Base-by-base conservation (phyloP, 2,329 filamentous ascomycete species). In the Colletotrichum phormii region DNA sequence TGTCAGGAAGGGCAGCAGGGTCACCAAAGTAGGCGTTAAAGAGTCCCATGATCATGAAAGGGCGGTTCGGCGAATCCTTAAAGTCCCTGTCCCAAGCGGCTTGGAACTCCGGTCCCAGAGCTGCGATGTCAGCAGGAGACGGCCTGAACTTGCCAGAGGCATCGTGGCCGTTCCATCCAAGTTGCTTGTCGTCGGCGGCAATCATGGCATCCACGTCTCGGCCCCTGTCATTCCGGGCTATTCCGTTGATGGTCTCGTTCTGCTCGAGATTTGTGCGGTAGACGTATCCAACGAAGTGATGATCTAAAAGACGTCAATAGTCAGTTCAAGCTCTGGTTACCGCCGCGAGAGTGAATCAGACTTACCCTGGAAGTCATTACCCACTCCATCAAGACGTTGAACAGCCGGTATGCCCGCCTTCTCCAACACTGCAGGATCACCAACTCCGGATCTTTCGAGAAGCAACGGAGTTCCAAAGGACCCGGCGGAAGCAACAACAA, bases 81-180 rank as follows among this genome's bases (percentile, higher is more conserved):
- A 89, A 90, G 74, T 90, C 87, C 8, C 78, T 78, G 24, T 89
- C 83, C 88, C 88, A 91, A 0, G 82, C 82, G 35, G 80, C 78
- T 65, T 84, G 80, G 76, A 90, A 89, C 15, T 84, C 84, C 1
- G 84, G 83, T 0, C 87, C 87, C 0, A 90, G 82, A 2, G 83
- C 81, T 11, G 81, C 81, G 24, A 89, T 83, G 69, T 90, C 89
- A 35, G 80, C 78, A 26, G 86, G 83, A 1, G 85, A 86, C 0
- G 88, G 88, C 4, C 89, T 84, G 67, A 90, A 78, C 76, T 90
- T 91, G 66, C 82, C 82, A 9, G 81, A 81, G 24, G 86, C 82
- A 71, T 90, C 89, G 75, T 88, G 83, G 3, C 80, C 84, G 69
- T 90, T 90, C 85, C 87, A 89, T 13, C 88, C 87, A 1, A 90